Evolutionary conservation across 202 grass and related monocot species (phyloP).

Genomic region (Digitaria exilis): DNA sequence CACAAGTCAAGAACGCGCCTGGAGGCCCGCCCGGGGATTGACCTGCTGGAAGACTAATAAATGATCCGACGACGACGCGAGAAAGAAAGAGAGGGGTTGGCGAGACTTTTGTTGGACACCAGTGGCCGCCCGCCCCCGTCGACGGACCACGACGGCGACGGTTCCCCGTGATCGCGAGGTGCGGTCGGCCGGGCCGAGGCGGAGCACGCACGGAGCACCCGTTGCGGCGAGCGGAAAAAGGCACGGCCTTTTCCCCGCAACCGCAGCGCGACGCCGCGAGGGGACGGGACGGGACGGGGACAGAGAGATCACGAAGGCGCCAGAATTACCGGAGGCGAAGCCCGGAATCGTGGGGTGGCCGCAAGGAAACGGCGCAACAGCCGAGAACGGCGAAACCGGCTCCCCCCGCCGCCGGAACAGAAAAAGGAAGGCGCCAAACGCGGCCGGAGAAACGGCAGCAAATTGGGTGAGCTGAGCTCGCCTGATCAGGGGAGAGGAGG

Average conservation of each 20-base stretch:
- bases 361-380: neutral
- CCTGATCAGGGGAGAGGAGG: neutral
- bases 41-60: constrained; percentile 43
- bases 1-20: constrained; percentile 38
- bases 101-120: constrained; percentile 22
- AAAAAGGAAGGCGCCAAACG: neutral
- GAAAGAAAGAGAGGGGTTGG: neutral
- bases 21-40: constrained; percentile 30
- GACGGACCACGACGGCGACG: constrained; percentile 32
- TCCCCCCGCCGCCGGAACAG: neutral
- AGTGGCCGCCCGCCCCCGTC: neutral
- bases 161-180: constrained; percentile 42
- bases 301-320: neutral
- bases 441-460: constrained; percentile 1
- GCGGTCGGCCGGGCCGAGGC: neutral
- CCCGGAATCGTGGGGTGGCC: neutral
- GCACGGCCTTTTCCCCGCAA: neutral
- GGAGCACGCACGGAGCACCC: constrained; percentile 31
- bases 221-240: constrained; percentile 14
- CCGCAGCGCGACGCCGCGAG: neutral
- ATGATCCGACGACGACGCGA: constrained; percentile 40
- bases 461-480: neutral
- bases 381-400: neutral
- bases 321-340: neutral
- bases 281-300: neutral